These are phyloP conservation scores for Lachancea thermotolerans DNA, from an alignment of 805 yeast genomes.

Conservation along the genomic window DNA sequence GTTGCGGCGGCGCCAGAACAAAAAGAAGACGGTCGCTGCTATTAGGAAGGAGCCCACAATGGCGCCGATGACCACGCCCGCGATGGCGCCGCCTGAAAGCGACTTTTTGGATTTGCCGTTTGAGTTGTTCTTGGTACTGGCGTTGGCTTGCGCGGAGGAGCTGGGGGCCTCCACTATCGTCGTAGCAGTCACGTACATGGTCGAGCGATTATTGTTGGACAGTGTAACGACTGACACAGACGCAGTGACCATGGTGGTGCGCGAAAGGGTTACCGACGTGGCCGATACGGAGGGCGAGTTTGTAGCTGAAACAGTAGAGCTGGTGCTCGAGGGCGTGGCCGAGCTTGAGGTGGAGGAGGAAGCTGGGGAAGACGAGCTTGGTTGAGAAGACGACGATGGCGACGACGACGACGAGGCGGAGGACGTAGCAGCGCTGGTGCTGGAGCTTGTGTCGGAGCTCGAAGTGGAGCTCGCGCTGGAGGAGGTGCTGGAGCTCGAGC, in stretches of 20 bases:
- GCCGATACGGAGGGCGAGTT: too few species aligned
- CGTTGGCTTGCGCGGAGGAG: slow-evolving; percentile 12
- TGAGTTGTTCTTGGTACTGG: slow-evolving; percentile 5
- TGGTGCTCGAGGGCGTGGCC: too few species aligned
- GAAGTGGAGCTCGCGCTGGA: slow-evolving; percentile 5
- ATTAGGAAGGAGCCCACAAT: slow-evolving; percentile 38
- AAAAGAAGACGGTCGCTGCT: slow-evolving; percentile 36
- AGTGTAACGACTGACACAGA: slow-evolving; percentile 23
- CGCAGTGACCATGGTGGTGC: slow-evolving; percentile 19
- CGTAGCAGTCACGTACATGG: slow-evolving; percentile 25
- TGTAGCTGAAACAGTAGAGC: too few species aligned
- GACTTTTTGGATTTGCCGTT: slow-evolving; percentile 6
- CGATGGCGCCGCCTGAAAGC: slow-evolving; percentile 43
- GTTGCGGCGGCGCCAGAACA: slow-evolving; percentile 37
- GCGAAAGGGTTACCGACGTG: slow-evolving; percentile 3
- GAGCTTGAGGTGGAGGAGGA: too few species aligned
- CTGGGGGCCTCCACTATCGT: slow-evolving; percentile 15
- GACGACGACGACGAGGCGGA: too few species aligned
- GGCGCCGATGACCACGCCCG: slow-evolving; percentile 54
- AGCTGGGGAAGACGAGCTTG: too few species aligned
- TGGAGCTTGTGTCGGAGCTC: slow-evolving; percentile 7
- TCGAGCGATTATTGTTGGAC: slow-evolving; percentile 14
- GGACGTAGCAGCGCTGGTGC: slow-evolving; percentile 14
- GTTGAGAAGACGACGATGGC: too few species aligned
- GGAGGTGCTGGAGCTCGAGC: slow-evolving; percentile 9